A percentile compares a stretch with the other conserved stretches of the same genome.
phyloP scores from a whole-genome alignment of 371 early-diverging fungal species.

The Haplosporangium sp. region DNA sequence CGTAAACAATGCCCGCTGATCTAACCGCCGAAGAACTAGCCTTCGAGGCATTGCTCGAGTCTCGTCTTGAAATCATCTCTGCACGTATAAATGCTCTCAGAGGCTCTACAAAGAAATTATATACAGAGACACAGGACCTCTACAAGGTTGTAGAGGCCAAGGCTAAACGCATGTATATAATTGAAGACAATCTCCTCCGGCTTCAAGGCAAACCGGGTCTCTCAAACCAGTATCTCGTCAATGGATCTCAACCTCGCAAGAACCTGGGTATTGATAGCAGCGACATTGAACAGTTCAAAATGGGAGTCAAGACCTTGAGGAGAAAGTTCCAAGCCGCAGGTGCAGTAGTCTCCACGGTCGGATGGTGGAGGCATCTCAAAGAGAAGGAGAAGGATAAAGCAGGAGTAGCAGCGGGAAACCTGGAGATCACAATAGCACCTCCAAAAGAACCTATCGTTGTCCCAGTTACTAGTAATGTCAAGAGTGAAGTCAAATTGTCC shows the following conservation, averaged over 20 bases:
- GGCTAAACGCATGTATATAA: conserved; percentile 29
- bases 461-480: neutral
- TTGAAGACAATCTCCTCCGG: conserved; percentile 44
- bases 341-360: conserved; percentile 32
- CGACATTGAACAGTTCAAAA: conserved; percentile 50
- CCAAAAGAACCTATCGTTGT: neutral
- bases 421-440: neutral
- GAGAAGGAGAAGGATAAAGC: conserved; percentile 17
- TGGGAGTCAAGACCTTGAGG: conserved; percentile 53
- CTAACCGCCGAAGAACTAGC: conserved; percentile 43
- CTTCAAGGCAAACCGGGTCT: conserved; percentile 54
- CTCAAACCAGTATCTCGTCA: conserved; percentile 29
- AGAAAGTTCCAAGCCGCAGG: conserved; percentile 54
- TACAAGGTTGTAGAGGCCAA: conserved; percentile 24
- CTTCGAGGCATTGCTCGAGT: conserved; percentile 47
- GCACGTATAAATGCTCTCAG: conserved; percentile 28
- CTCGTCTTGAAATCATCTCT: conserved; percentile 40
- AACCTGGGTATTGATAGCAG: conserved; percentile 19
- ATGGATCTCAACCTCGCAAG: conserved; percentile 31
- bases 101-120: conserved; percentile 5
- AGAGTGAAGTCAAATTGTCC: conserved; percentile 12
- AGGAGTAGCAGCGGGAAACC: neutral
- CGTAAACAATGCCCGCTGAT: neutral
- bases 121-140: conserved; percentile 26
- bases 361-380: conserved; percentile 54